Conservation (phyloP, 2,329 filamentous ascomycete genomes). For the Pleurostoma richardsiae region DNA sequence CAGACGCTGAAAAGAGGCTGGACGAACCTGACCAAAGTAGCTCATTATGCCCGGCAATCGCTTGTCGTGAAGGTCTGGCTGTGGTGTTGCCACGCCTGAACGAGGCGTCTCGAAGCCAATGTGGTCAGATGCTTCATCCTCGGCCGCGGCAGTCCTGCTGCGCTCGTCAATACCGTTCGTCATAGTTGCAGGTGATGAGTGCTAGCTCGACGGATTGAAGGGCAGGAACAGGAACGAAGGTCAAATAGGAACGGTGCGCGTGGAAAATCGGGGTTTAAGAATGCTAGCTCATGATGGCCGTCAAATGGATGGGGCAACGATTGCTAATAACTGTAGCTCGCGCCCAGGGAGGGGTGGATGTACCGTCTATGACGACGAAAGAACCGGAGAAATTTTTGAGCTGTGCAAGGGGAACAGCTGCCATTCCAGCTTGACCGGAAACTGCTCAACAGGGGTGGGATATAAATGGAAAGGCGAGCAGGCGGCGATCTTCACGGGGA, state of each 20-base stretch:
- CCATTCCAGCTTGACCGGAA: too few relatives aligned
- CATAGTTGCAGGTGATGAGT: slow-evolving; percentile 24
- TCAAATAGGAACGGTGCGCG: slow-evolving; percentile 8
- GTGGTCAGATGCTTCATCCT: slow-evolving; percentile 70
- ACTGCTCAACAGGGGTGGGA: too few relatives aligned
- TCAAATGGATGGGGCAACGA: slow-evolving; percentile 7
- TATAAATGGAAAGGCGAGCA: too few relatives aligned
- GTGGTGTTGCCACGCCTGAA: slow-evolving; percentile 87
- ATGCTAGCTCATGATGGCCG: slow-evolving; percentile 4
- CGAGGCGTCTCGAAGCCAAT: slow-evolving; percentile 83
- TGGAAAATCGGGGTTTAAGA: slow-evolving; percentile 10
- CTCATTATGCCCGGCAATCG: slow-evolving; percentile 92
- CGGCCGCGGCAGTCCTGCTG: slow-evolving; percentile 49
- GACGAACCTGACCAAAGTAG: slow-evolving; percentile 99
- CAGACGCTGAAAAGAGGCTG: slow-evolving; percentile 59
- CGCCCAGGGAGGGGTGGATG: slow-evolving; percentile 5
- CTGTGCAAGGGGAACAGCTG: background rate
- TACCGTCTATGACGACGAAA: slow-evolving; percentile 6
- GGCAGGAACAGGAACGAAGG: slow-evolving; percentile 10
- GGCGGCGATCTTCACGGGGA: too few relatives aligned
- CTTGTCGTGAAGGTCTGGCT: slow-evolving; percentile 91
- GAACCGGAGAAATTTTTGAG: slow-evolving; percentile 9
- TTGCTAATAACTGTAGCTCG: slow-evolving; percentile 7
- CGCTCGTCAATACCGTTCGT: slow-evolving; percentile 44
- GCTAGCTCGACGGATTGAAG: slow-evolving; percentile 5